Evolutionary conservation across 805 yeast genomes (phyloP).

Genomic region (Saturnispora mendoncae): DNA sequence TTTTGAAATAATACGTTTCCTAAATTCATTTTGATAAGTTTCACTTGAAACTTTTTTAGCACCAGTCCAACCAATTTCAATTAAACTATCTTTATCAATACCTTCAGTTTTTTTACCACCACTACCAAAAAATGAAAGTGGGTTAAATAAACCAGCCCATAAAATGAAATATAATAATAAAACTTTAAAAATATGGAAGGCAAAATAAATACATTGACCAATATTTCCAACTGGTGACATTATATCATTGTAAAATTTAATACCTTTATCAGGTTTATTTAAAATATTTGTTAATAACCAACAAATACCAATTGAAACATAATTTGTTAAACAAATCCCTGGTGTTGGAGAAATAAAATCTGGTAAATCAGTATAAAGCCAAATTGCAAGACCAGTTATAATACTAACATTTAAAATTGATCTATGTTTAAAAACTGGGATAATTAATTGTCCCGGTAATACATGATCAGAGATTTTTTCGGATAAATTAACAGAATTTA

Average conservation of each 20-base stretch:
- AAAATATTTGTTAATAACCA: conserved; percentile 26
- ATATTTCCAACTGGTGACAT: conserved; percentile 30
- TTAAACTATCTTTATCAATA: conserved; percentile 45
- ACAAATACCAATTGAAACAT: conserved; percentile 31
- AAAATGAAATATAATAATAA: conserved; percentile 46
- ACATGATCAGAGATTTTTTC: conserved; percentile 45
- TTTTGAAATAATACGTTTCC: conserved; percentile 52
- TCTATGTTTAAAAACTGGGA: conserved; percentile 60
- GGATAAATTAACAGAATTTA: conserved; percentile 40
- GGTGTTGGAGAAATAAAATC: conserved; percentile 88
- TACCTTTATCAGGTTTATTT: conserved; percentile 37
- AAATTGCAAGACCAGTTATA: conserved; percentile 37
- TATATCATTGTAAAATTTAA: conserved; percentile 41
- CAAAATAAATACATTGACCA: conserved; percentile 62
- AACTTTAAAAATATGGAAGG: conserved; percentile 60
- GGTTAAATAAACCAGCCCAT: conserved; percentile 71
- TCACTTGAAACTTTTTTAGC: conserved; percentile 62
- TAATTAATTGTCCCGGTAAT: conserved; percentile 86
- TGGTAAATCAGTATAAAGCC: conserved; percentile 94
- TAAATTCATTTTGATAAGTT: conserved; percentile 62
- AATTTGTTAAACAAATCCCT: conserved; percentile 70
- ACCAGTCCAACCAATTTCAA: conserved; percentile 90
- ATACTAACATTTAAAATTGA: conserved; percentile 33
- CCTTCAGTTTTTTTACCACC: conserved; percentile 28
- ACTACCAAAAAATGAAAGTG: conserved; percentile 42